Base-by-base conservation (phyloP, 2,329 filamentous ascomycete genomes). In the Aspergillus unguis region DNA sequence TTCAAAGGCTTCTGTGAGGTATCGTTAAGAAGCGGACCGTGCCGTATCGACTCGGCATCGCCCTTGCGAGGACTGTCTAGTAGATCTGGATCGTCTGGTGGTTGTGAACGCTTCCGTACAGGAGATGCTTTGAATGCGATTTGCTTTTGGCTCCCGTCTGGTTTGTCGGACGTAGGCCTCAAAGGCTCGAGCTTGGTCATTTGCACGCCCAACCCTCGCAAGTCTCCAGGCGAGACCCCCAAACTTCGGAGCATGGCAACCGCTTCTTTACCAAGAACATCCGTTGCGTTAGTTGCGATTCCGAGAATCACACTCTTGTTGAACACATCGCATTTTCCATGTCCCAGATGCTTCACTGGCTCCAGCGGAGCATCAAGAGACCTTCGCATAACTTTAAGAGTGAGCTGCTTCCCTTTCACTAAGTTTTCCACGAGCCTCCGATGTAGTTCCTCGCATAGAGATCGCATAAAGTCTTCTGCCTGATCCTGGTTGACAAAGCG, bases 271-370 rank as follows among this genome's bases (percentile, higher is more conserved):
- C 85, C 85, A 36, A 97, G 80, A 1, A 82, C 70, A 28, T 87
- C 83, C 28, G 82, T 80, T 47, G 84, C 81, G 66, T 95, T 87
- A 0, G 92, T 97, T 3, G 92, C 85, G 11, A 96, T 84, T 1
- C 92, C 92, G 55, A 99, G 86, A 1, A 85, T 69, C 6, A 87
- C 71, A 62, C 90, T 95, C 70, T 95, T 97, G 75, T 90, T 97
- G 76, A 92, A 95, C 0, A 85, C 88, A 66, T 99, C 94, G 65
- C 94, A 99, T 71, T 91, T 92, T 1, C 94, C 94, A 71, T 97
- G 94, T 0, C 94, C 94, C 1, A 99, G 79, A 71, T 96, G 91
- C 66, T 99, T 99, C 0, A 87, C 85, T 2, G 94, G 90, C 67
- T 97, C 92, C 11, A 96, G 74, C 0, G 94, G 94, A 11, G 94